Evolutionary conservation across 371 early-diverging fungal species (phyloP), one percentile per base, ranked within the genome.

Genomic region (Apophysomyces variabilis): DNA sequence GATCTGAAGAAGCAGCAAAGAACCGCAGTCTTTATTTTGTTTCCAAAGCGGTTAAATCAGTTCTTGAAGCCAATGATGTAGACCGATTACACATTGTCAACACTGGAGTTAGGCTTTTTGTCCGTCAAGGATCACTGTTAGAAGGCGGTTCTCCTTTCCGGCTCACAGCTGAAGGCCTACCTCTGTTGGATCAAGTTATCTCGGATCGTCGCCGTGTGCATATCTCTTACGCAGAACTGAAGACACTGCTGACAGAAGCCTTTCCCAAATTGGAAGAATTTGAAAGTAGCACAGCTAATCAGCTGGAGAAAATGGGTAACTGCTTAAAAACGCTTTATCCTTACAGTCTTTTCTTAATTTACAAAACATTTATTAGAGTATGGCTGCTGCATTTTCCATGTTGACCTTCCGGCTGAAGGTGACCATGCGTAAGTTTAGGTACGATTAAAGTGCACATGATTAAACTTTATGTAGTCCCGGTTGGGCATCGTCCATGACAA

Each of bases 51-150:
- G 92, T 95, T 65, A 91, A 92, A 73, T 60, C 71, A 26, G 78
- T 96, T 6, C 71, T 97, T 60, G 74, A 78, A 65, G 86, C 92
- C 5, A 71, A 80, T 2, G 91, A 92, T 61, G 81, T 89, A 41
- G 66, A 73, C 37, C 85, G 89, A 35, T 81, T 96, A 61, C 91
- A 93, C 74, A 80, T 91, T 5, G 94, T 97, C 59, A 95, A 97
- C 79, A 93, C 96, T 0, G 97, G 97, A 39, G 91, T 97, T 57
- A 84, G 89, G 59, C 73, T 91, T 2, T 95, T 98, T 73, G 87
- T 89, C 32, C 89, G 93, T 63, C 91, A 89, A 78, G 87, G 88
- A 39, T 75, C 78, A 7, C 75, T 78, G 39, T 66, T 78, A 54
- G 83, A 83, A 36, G 81, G 81, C 37, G 84, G 75, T 9, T 92